Evolutionary conservation across 805 yeast genomes (phyloP).

Genomic region (Kazachstania viticola): DNA sequence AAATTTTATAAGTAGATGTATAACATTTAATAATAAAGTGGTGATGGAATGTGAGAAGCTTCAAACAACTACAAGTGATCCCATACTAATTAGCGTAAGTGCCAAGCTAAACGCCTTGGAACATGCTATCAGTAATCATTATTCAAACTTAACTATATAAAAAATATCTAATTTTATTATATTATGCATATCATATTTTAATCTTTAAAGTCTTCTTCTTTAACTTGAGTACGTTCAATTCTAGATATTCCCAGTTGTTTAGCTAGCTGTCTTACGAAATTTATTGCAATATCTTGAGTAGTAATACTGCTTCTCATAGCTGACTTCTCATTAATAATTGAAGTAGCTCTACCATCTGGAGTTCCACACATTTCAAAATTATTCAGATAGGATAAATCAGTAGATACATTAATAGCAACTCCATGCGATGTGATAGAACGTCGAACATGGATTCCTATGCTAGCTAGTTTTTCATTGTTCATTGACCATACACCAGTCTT

Average conservation of each 20-base stretch:
- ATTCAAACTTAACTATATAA: slow-evolving; percentile 5
- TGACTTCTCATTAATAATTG: slow-evolving; percentile 29
- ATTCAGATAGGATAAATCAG: slow-evolving; percentile 64
- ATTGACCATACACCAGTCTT: slow-evolving; percentile 87
- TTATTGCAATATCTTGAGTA: slow-evolving; percentile 31
- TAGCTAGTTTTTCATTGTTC: slow-evolving; percentile 50
- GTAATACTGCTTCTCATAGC: slow-evolving; percentile 7
- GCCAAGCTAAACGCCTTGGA: slow-evolving; percentile 56
- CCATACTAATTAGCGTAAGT: slow-evolving; percentile 47
- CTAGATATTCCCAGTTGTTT: slow-evolving; percentile 28
- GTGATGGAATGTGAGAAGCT: slow-evolving; percentile 51
- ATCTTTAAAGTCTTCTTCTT: slow-evolving; percentile 19
- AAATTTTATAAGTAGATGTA: slow-evolving; percentile 49
- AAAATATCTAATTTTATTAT: background rate
- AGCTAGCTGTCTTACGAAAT: slow-evolving; percentile 36
- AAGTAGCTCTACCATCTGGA: slow-evolving; percentile 46
- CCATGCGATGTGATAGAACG: slow-evolving; percentile 86
- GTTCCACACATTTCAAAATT: slow-evolving; percentile 79
- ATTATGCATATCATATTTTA: too few relatives aligned
- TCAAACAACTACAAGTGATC: slow-evolving; percentile 57
- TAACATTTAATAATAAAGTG: slow-evolving; percentile 47
- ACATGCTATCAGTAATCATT: slow-evolving; percentile 7
- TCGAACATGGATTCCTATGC: slow-evolving; percentile 81
- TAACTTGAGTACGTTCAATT: slow-evolving; percentile 29
- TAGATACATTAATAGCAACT: slow-evolving; percentile 63